phyloP scores from a whole-genome alignment of 352 stramenopile genomes.

The Pythium periplocum region DNA sequence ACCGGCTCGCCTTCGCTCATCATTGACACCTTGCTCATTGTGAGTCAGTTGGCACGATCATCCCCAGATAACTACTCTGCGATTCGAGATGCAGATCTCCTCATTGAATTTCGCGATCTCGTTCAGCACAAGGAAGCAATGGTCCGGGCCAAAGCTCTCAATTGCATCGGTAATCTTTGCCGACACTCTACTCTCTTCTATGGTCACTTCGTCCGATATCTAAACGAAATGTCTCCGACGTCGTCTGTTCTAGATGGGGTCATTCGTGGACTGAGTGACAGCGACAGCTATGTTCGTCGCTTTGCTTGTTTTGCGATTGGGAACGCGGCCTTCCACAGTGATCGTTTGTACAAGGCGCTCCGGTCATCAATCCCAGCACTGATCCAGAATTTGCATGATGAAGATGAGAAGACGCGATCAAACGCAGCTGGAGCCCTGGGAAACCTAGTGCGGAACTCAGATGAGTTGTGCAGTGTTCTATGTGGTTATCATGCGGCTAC shows the following conservation, averaged over 20 bases:
- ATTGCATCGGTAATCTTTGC: conserved; percentile 92
- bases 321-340: conserved; percentile 91
- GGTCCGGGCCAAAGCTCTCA: conserved; percentile 85
- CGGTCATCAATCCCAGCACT: conserved; percentile 57
- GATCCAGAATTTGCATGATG: conserved; percentile 56
- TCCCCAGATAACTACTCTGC: conserved; percentile 66
- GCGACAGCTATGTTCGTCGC: conserved; percentile 80
- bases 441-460: conserved; percentile 90
- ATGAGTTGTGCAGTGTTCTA: conserved; percentile 63
- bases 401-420: conserved; percentile 88
- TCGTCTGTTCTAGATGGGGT: conserved; percentile 53
- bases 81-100: conserved; percentile 47
- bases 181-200: conserved; percentile 90
- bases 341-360: conserved; percentile 68
- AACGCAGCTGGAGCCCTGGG: conserved; percentile 90
- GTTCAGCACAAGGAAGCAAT: conserved; percentile 59
- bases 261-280: conserved; percentile 49
- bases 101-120: conserved; percentile 51
- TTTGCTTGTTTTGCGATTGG: conserved; percentile 94
- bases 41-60: conserved; percentile 84
- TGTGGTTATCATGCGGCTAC: conserved; percentile 49
- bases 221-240: too few relatives aligned
- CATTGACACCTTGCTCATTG: conserved; percentile 77
- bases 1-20: conserved; percentile 54
- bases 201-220: conserved; percentile 31